phyloP scores from a whole-genome alignment of 169 alveolate species.

The Plasmodium knowlesi region DNA sequence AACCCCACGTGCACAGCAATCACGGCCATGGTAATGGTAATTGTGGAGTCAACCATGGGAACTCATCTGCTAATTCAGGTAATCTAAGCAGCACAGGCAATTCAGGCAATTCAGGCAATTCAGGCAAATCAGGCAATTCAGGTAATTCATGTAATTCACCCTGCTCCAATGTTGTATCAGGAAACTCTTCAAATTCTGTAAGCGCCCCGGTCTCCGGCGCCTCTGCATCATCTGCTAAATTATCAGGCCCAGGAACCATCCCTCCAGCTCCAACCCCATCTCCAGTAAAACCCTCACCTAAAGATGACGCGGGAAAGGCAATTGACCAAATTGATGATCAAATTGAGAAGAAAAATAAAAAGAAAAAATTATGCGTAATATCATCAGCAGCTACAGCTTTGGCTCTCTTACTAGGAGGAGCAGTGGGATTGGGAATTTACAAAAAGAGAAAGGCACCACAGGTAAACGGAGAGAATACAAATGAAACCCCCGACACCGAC shows the following conservation, averaged over 20 bases:
- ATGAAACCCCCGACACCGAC: not conserved
- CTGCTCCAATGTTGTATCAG: not conserved
- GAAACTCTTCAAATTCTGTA: not conserved
- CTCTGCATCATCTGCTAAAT: not conserved
- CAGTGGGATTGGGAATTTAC: constrained; percentile 15
- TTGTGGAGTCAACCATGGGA: not conserved
- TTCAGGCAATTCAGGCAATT: not conserved
- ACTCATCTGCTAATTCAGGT: not conserved
- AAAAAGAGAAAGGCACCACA: not conserved
- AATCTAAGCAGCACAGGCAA: not conserved
- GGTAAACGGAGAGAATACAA: not conserved
- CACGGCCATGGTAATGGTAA: not conserved
- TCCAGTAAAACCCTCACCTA: not conserved
- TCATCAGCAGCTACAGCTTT: constrained; percentile 25
- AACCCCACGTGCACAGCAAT: not conserved
- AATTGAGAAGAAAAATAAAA: constrained; percentile 19
- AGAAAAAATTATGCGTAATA: constrained; percentile 12
- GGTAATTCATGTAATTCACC: not conserved
- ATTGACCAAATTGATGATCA: constrained; percentile 29
- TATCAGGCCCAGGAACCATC: not conserved
- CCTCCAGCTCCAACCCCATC: constrained; percentile 7
- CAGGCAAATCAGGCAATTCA: not conserved
- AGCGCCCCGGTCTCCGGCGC: not conserved
- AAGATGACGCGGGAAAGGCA: constrained; percentile 15
- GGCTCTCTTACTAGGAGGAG: constrained; percentile 25